Percentiles rank a stretch among this genome's conserved stretches.
Evolutionary conservation across 768 basidiomycete species (phyloP).

Genomic region (Podaxis pistillaris): DNA sequence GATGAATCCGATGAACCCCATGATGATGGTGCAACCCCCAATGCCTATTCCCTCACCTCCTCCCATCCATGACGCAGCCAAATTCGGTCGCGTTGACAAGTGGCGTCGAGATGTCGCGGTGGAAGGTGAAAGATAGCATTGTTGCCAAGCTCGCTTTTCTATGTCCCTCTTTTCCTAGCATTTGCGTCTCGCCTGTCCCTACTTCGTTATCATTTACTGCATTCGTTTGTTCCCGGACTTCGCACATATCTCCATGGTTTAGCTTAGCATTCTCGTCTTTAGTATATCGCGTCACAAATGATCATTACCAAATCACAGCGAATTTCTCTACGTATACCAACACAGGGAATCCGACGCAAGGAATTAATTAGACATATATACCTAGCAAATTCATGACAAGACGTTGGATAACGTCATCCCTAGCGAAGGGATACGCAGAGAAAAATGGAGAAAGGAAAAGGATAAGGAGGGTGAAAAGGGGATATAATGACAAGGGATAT

Average conservation of each 20-base stretch:
- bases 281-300: background rate
- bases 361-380: conserved; percentile 14
- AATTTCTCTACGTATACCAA: conserved; percentile 7
- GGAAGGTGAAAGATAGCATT: conserved; percentile 45
- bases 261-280: background rate
- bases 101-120: conserved; percentile 81
- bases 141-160: background rate
- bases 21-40: conserved; percentile 43
- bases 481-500: background rate
- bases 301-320: background rate
- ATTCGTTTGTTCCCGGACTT: conserved; percentile 2
- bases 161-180: background rate
- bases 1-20: conserved; percentile 38
- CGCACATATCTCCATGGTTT: background rate
- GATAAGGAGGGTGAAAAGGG: background rate
- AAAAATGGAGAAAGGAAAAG: background rate
- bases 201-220: background rate
- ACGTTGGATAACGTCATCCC: background rate
- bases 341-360: conserved; percentile 10
- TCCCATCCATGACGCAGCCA: conserved; percentile 60
- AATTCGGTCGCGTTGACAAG: conserved; percentile 71
- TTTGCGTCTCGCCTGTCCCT: background rate
- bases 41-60: conserved; percentile 60
- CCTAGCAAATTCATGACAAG: conserved; percentile 1
- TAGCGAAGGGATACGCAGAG: background rate